Evolutionary conservation across 1,284 basidiomycete genomes (phyloP).

Genomic region (Porogramme epimiltina): DNA sequence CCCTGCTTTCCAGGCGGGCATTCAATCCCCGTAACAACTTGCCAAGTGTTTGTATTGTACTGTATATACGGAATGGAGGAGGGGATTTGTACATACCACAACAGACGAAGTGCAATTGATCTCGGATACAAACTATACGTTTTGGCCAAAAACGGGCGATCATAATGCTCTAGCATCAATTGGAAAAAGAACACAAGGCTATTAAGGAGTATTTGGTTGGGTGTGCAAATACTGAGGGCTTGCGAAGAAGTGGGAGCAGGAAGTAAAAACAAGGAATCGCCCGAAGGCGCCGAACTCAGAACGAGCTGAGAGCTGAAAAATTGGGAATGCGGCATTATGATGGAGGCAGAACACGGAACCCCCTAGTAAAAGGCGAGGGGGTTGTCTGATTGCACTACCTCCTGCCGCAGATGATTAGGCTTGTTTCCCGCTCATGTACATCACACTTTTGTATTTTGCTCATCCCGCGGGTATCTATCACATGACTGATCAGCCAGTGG

Average conservation of each 20-base stretch:
- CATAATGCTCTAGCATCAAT: no score
- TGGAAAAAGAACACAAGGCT: no score
- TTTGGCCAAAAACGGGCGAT: no score
- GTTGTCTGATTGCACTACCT: constrained; percentile 58
- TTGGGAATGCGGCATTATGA: constrained; percentile 50
- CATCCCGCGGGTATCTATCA: constrained; percentile 31
- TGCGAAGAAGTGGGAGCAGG: no score
- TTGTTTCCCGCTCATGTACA: not conserved
- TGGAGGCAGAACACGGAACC: constrained; percentile 60
- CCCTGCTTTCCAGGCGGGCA: constrained; percentile 28
- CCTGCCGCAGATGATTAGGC: constrained; percentile 40
- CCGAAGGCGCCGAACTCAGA: constrained; percentile 20
- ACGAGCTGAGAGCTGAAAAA: constrained; percentile 54
- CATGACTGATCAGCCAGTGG: constrained; percentile 7
- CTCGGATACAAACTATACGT: no score
- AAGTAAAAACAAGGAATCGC: constrained; percentile 3
- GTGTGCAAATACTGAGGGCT: no score
- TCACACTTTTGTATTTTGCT: constrained; percentile 34
- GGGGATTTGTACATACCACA: no score
- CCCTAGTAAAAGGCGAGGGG: constrained; percentile 75
- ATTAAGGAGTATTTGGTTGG: no score
- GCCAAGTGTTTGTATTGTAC: no score
- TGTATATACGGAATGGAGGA: no score
- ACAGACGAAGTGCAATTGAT: no score
- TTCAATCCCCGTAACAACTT: constrained; percentile 23